A percentile compares a stretch with the other conserved stretches of the same genome.
Conservation (phyloP, 768 basidiomycete species). For the Kwoniella mangroviensis region DNA sequence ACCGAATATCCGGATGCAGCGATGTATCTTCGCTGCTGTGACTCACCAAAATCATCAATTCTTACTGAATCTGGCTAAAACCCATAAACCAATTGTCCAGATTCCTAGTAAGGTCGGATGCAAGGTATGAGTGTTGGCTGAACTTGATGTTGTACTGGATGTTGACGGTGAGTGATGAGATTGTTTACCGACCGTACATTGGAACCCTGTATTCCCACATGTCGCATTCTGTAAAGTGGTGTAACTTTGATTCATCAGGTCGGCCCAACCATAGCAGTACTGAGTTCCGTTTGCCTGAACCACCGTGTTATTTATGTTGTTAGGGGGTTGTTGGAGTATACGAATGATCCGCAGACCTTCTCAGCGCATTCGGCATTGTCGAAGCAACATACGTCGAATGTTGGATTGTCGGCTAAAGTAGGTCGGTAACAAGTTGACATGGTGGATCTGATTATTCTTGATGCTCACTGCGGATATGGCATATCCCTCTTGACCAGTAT, state of each 20-base stretch:
- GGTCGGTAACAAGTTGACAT: constrained; percentile 13
- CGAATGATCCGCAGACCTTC: constrained; percentile 8
- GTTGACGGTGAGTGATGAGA: neutral
- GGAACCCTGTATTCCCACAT: constrained; percentile 5
- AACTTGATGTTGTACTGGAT: neutral
- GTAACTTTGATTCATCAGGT: constrained; percentile 9
- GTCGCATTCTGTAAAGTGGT: neutral
- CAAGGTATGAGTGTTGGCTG: neutral
- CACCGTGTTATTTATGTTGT: neutral
- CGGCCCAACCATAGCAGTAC: constrained; percentile 6
- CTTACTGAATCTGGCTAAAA: constrained; percentile 2
- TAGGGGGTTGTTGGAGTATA: neutral
- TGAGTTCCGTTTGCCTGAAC: constrained; percentile 6
- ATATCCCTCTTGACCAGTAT: too few relatives aligned
- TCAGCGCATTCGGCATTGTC: constrained; percentile 4
- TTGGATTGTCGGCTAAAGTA: constrained; percentile 8
- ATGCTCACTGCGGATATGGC: neutral
- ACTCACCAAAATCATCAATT: neutral
- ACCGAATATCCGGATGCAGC: neutral
- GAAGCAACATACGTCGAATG: constrained; percentile 21
- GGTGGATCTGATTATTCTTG: neutral
- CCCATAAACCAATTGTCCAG: constrained; percentile 6
- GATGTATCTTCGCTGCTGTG: neutral
- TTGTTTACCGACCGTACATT: constrained; percentile 2
- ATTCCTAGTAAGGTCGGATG: neutral